These are phyloP conservation scores for Syzygium grande DNA, from an alignment of 345 rosid species.

Conservation along the genomic window DNA sequence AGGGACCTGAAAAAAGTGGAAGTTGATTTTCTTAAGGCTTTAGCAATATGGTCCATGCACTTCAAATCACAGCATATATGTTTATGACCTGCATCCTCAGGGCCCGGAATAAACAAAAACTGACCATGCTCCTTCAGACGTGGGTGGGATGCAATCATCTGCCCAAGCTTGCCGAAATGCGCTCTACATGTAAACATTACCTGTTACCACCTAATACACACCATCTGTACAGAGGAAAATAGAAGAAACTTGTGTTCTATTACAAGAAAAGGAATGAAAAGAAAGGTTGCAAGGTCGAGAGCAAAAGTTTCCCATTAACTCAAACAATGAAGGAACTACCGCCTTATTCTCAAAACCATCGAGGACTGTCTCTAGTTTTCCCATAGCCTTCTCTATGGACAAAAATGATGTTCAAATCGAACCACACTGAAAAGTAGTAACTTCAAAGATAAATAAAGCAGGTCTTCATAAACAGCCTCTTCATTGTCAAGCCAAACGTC, in stretches of 20 bases:
- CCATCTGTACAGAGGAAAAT: neutral
- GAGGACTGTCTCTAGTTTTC: conserved; percentile 68
- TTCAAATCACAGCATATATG: neutral
- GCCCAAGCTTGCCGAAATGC: conserved; percentile 79
- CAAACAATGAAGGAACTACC: conserved; percentile 86
- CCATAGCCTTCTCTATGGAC: conserved; percentile 60
- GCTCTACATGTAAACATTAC: conserved; percentile 20
- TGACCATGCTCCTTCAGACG: conserved; percentile 69
- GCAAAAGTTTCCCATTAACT: conserved; percentile 90
- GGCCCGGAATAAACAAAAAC: conserved; percentile 91
- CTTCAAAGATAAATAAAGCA: neutral
- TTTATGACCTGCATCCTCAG: conserved; percentile 76
- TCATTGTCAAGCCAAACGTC: conserved; percentile 88
- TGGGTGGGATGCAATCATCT: conserved; percentile 61
- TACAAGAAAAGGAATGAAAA: conserved; percentile 39
- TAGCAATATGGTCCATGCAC: neutral
- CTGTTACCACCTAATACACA: neutral
- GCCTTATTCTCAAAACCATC: conserved; percentile 70
- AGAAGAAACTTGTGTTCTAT: neutral
- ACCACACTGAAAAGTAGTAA: conserved; percentile 6
- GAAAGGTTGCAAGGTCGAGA: conserved; percentile 77
- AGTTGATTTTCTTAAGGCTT: neutral
- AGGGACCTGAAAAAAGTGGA: conserved; percentile 56
- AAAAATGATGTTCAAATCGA: conserved; percentile 26
- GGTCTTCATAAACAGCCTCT: conserved; percentile 40